Base-by-base conservation (phyloP, 2,329 filamentous ascomycete species). In the Cladophialophora exuberans region DNA sequence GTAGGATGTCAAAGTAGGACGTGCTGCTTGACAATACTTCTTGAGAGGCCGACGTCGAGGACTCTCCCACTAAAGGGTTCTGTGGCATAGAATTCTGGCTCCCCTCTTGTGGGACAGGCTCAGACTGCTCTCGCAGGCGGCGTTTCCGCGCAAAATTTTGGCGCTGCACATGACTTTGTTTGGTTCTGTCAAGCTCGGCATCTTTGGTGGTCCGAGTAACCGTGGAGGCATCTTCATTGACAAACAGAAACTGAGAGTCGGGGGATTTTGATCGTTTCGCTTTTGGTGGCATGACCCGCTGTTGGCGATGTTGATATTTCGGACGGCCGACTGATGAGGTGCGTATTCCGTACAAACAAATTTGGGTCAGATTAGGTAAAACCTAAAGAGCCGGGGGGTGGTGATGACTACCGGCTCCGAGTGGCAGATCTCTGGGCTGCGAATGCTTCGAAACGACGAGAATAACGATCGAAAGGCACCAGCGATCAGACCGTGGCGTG, bases 111-210 rank as follows among this genome's bases (percentile, higher is more conserved):
- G 46, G 44, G 13, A 23, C 43, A n/a, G 52, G 20, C 9, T 48
- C 42, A 7, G 52, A 54, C 30, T 50, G 46, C 31, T 54, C 53
- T 25, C 45, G 48, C 31, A 59, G 39, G 4, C 53, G 57, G 11
- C 57, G 57, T 50, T 51, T 56, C 18, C 57, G 52, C 3, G 59
- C 59, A 20, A 63, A 60, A 44, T 60, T 56, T 36, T 58, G 61
- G 26, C 61, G 50, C 45, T 63, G 61, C 17, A 63, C 61, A 52
- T 63, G 61, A 36, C 61, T 63, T 44, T 63, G 61, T 44, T 63
- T 63, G 22, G 56, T 60, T 39, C 58, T 46, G 31, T 61, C 59
- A 10, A 57, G 45, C 26, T 59, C 51, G 18, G 42, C 46, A 36
- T 61, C 56, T 42, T 61, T 61, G 44, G 48, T 55, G 17, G 43